These are phyloP conservation scores for Ganoderma boninense DNA, from an alignment of 1,284 basidiomycete species.

Conservation along the genomic window DNA sequence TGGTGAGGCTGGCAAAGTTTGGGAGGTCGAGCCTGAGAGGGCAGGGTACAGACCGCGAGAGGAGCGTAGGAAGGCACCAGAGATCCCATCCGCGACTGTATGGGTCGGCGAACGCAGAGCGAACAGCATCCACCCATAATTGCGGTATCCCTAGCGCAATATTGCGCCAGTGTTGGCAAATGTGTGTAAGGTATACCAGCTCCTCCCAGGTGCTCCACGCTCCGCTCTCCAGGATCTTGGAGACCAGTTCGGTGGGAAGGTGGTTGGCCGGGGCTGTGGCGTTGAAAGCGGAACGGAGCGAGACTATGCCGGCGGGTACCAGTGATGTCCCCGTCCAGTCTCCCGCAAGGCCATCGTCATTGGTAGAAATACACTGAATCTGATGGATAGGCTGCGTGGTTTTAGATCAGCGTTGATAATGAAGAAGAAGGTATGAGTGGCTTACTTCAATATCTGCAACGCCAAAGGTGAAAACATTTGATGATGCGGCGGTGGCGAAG, in stretches of 20 bases:
- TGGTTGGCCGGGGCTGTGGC: neutral
- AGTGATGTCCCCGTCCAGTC: no score
- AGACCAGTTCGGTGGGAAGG: neutral
- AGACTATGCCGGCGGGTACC: no score
- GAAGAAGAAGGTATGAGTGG: no score
- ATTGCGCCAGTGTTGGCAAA: slow-evolving; percentile 18
- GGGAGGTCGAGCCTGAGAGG: neutral
- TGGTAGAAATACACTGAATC: no score
- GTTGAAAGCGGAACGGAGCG: neutral
- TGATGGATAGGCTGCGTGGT: no score
- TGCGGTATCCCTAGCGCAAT: slow-evolving; percentile 12
- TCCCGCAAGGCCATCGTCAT: no score
- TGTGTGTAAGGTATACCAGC: slow-evolving; percentile 8
- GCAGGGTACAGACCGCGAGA: neutral
- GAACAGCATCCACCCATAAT: slow-evolving; percentile 5
- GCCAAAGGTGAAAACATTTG: no score
- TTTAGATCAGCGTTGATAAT: no score
- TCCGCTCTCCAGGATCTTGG: neutral
- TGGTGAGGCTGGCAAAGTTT: neutral
- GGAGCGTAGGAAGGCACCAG: neutral
- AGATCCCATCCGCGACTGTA: neutral
- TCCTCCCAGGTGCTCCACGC: neutral
- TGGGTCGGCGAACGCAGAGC: neutral
- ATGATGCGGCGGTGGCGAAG: no score
- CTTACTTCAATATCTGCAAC: no score